phyloP scores from a whole-genome alignment of 2,329 filamentous ascomycete species.

The Xylaria sp. region DNA sequence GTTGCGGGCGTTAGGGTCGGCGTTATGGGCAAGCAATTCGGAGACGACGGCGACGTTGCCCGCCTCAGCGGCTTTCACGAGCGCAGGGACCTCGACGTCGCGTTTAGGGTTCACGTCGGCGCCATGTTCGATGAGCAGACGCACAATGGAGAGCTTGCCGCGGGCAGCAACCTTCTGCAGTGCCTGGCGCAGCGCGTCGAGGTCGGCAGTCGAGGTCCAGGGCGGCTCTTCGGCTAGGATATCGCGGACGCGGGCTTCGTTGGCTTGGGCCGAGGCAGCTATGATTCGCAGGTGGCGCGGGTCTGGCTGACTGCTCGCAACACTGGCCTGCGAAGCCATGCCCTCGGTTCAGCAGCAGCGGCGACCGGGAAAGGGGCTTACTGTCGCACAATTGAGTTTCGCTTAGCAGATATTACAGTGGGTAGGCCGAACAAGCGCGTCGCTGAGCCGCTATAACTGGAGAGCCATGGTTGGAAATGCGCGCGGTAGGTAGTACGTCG shows the following conservation, averaged over 20 bases:
- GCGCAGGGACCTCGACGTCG: conserved; percentile 52
- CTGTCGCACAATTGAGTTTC: conserved; percentile 21
- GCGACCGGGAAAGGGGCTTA: not conserved
- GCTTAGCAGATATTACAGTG: not conserved
- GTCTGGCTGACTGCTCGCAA: conserved; percentile 54
- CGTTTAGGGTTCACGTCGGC: conserved; percentile 52
- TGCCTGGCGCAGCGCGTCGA: conserved; percentile 52
- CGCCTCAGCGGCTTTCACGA: conserved; percentile 54
- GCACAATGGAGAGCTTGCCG: conserved; percentile 51
- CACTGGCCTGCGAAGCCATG: conserved; percentile 49
- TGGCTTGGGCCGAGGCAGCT: conserved; percentile 52
- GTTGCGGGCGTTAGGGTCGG: conserved; percentile 51
- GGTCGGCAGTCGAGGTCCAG: conserved; percentile 51
- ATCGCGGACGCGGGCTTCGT: conserved; percentile 52
- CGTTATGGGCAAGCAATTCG: conserved; percentile 50
- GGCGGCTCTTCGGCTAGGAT: conserved; percentile 51
- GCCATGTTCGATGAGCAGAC: conserved; percentile 53
- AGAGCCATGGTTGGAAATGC: conserved; percentile 19
- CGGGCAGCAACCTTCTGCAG: conserved; percentile 54
- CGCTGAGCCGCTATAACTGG: conserved; percentile 11
- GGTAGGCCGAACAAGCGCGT: conserved; percentile 14
- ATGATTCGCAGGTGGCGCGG: conserved; percentile 53
- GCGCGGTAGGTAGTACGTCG: not conserved
- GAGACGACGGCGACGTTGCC: conserved; percentile 51
- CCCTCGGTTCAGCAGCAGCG: not conserved